Conservation (phyloP, 192 early-diverging fungal species). For the Kappamyces sp. region DNA sequence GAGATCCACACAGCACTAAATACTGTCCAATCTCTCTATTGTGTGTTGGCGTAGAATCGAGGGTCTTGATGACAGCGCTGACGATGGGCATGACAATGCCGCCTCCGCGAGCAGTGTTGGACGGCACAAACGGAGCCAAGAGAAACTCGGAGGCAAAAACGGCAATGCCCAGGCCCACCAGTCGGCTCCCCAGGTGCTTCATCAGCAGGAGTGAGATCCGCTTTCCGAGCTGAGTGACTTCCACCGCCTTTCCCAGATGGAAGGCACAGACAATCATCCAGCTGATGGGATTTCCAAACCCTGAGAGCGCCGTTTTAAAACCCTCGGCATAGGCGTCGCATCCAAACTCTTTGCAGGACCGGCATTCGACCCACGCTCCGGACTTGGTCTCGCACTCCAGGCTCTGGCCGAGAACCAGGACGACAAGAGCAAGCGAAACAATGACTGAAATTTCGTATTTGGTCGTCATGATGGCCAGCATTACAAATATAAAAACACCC, state of each 20-base stretch:
- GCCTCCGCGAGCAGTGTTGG: slow-evolving; percentile 67
- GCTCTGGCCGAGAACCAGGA: slow-evolving; percentile 6
- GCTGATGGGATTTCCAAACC: slow-evolving; percentile 12
- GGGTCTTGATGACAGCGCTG: slow-evolving; percentile 50
- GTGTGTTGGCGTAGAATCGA: slow-evolving; percentile 40
- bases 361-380: slow-evolving; percentile 18
- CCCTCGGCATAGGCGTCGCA: slow-evolving; percentile 8
- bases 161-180: slow-evolving; percentile 50
- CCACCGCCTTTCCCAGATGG: slow-evolving; percentile 63
- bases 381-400: slow-evolving; percentile 26
- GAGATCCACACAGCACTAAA: slow-evolving; percentile 55
- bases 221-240: slow-evolving; percentile 58
- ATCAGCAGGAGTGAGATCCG: slow-evolving; percentile 57
- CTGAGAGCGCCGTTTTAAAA: slow-evolving; percentile 13
- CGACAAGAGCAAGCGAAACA: background rate
- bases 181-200: slow-evolving; percentile 40
- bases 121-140: slow-evolving; percentile 66
- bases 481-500: slow-evolving; percentile 12
- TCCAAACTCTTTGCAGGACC: slow-evolving; percentile 13
- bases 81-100: slow-evolving; percentile 74
- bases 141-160: slow-evolving; percentile 47
- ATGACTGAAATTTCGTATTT: slow-evolving; percentile 7
- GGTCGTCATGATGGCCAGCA: slow-evolving; percentile 10
- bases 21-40: slow-evolving; percentile 45
- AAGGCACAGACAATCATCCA: slow-evolving; percentile 53